Evolutionary conservation across 345 rosid species (phyloP), one percentile per base, ranked within the genome.

Genomic region (Excoecaria cochinchinensis): DNA sequence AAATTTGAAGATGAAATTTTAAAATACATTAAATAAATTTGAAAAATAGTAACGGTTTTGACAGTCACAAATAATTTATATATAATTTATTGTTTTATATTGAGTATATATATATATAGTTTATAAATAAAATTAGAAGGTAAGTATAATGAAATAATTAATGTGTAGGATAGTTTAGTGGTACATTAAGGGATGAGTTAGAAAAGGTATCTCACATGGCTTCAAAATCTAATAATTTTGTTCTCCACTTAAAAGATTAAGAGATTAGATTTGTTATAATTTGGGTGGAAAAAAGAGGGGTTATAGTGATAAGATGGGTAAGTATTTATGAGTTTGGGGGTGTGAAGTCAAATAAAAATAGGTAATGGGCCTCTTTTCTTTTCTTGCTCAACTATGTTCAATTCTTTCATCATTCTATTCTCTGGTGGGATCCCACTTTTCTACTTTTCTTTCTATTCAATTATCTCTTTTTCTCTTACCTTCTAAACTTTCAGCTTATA

Each of bases 401-500:
- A 84, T 82, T 83, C 83, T 87, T 82, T 82, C 89, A 90, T 90
- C 90, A 90, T 88, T 90, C 87, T 75, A 90, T 88, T 90, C 87
- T 75, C 64, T 82, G 71, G 86, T 44, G 78, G 93, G 86, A 82
- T 83, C 87, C 86, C 80, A 57, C 63, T 9, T 42, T 21, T 14
- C n/a, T 53, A 3, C 14, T 50, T 50, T 6, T 10, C 14, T 50
- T 50, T 50, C 14, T 10, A 9, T 47, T 52, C 13, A 70, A 69
- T 69, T 63, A 55, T 71, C 75, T 81, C 64, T 58, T 67, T 65
- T 74, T 61, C 42, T 61, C 44, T 61, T 11, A 61, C 0, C 61
- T 56, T 56, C 25, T 6, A 55, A 11, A 51, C 31, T 31, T 31
- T 31, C 31, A 31, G 31, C 2, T 31, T 31, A 31, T 31, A 31